A percentile compares a stretch with the other conserved stretches of the same genome.
Evolutionary conservation across 768 basidiomycete genomes (phyloP).

Genomic region (Xanthoconium stramineum): DNA sequence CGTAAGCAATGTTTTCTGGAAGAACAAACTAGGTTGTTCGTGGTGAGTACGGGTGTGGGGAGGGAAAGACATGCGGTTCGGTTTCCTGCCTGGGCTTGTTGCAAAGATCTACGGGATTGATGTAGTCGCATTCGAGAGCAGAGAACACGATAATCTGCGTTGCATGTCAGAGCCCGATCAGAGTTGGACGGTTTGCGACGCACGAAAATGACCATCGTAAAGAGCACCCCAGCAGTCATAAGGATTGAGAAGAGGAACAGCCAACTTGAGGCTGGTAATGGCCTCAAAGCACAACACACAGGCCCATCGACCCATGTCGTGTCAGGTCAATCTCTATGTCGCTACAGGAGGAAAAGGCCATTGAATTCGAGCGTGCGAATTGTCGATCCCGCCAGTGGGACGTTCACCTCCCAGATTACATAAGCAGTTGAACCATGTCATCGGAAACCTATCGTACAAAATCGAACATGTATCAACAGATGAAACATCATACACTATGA

Average conservation of each 20-base stretch:
- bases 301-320: no score
- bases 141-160: conserved; percentile 99
- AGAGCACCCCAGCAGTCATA: conserved; percentile 89
- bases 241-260: conserved; percentile 35
- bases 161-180: background rate
- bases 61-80: conserved; percentile 9
- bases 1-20: conserved; percentile 94
- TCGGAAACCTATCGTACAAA: no score
- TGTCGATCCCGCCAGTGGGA: no score
- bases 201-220: conserved; percentile 99
- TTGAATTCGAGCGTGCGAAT: no score
- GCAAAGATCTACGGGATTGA: conserved; percentile 99
- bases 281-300: no score
- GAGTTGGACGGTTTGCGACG: conserved; percentile 34
- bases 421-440: no score
- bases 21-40: conserved; percentile 74
- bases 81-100: conserved; percentile 97
- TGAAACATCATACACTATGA: no score
- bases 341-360: no score
- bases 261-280: no score
- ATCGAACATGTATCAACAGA: no score
- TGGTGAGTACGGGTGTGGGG: conserved; percentile 1
- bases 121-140: conserved; percentile 98
- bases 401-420: no score
- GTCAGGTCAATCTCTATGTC: no score